Base-by-base conservation (phyloP, 2,329 filamentous ascomycete species). In the Clarireedia monteithiana region DNA sequence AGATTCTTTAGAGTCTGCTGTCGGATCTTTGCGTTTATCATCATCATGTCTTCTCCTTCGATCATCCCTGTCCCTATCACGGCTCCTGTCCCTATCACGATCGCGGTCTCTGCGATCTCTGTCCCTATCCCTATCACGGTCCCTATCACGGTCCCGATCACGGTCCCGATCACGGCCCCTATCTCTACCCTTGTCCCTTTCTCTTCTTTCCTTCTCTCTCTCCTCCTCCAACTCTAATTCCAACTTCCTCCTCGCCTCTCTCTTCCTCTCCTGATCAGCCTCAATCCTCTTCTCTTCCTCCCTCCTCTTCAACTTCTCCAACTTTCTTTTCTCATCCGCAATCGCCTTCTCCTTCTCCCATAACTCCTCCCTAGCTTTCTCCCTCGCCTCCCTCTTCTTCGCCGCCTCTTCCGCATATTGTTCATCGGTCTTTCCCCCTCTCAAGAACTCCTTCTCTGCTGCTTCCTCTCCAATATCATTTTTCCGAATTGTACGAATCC, bases 361-460 rank as follows among this genome's bases (percentile, higher is more conserved):
- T 17, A 84, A 72, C 62, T 85, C 81, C 48, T 84, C 79, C 54
- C 83, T 77, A 9, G 83, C 74, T 36, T 77, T 77, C 59, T 85
- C 82, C 10, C 87, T 80, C 54, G 84, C 80, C 7, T 77, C 75
- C 36, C 80, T 75, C 50, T 83, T 81, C 6, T 73, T 75, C 9
- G 81, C 78, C 2, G 84, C 85, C 58, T 89, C 86, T 48, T 78
- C 78, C 1, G 81, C 83, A 68, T 91, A 92, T 49, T 86, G 83
- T 55, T 85, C 81, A 62, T 92, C 88, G 1, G 83, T 87, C 69
- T 88, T 91, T 48, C 80, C 75, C 17, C 88, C 88, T 53, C 80
- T 81, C 9, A 73, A 62, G 44, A 81, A 74, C 68, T 92, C 88
- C 20, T 81, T 79, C 27, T 78, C 77, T 3, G 88, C 87, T 2